phyloP scores from a whole-genome alignment of 2,329 filamentous ascomycete genomes.

The Ascochyta koolunga region DNA sequence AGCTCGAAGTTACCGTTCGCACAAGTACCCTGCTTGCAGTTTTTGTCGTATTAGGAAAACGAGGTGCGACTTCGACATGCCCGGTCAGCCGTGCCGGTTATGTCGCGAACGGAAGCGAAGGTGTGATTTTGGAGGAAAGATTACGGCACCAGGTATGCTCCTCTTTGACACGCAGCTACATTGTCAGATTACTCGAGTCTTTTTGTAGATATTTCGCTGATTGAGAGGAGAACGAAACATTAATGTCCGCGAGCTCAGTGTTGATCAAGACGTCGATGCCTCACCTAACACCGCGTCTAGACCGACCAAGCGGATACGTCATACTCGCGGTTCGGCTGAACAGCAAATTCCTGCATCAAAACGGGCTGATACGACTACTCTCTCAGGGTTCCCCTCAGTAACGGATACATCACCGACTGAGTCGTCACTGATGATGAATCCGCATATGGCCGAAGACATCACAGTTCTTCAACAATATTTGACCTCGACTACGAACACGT shows the following conservation, averaged over 20 bases:
- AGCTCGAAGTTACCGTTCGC: slow-evolving; percentile 10
- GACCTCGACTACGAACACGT: slow-evolving; percentile 5
- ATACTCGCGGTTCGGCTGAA: neutral
- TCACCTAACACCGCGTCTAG: neutral
- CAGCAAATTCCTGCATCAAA: neutral
- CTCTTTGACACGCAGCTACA: neutral
- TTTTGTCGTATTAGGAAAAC: slow-evolving; percentile 22
- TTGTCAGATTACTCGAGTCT: neutral
- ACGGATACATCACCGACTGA: slow-evolving; percentile 20
- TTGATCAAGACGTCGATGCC: neutral
- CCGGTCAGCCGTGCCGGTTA: slow-evolving; percentile 20
- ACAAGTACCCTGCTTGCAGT: slow-evolving; percentile 21
- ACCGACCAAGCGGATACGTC: neutral
- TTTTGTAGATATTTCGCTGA: neutral
- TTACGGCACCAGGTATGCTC: neutral
- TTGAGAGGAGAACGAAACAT: neutral
- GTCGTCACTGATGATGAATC: slow-evolving; percentile 30
- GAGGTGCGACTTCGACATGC: slow-evolving; percentile 23
- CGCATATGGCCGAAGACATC: slow-evolving; percentile 30
- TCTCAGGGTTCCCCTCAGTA: slow-evolving; percentile 8
- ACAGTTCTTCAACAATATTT: slow-evolving; percentile 26
- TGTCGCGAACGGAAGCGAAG: slow-evolving; percentile 19
- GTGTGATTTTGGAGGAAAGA: slow-evolving; percentile 13
- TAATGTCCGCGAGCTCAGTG: neutral
- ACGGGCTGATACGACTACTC: neutral